These are phyloP conservation scores for Murraya koenigii DNA, from an alignment of 345 rosid species.

Conservation along the genomic window DNA sequence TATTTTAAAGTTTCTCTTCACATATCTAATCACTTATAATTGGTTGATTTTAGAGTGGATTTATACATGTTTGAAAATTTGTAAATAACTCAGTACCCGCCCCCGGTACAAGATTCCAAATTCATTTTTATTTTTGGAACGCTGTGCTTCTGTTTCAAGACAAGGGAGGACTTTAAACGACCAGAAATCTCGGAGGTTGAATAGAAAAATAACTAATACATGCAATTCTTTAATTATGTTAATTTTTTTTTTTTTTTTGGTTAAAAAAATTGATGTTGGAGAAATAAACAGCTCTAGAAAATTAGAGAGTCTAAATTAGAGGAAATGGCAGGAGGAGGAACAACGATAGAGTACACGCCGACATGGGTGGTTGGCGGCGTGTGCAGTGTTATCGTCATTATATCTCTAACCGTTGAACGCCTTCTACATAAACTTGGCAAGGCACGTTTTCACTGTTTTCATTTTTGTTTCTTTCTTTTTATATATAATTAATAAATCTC, in stretches of 20 bases:
- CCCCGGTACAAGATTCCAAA: too few species aligned
- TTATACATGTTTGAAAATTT: too few species aligned
- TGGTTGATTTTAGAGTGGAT: too few species aligned
- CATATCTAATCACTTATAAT: too few species aligned
- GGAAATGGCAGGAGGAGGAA: slow-evolving; percentile 57
- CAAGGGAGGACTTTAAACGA: background rate
- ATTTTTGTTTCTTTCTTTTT: too few species aligned
- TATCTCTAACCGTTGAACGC: slow-evolving; percentile 72
- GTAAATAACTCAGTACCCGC: too few species aligned
- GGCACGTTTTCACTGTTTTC: slow-evolving; percentile 24
- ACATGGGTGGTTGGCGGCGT: slow-evolving; percentile 82
- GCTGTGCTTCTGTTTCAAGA: background rate
- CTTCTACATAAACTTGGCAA: slow-evolving; percentile 67
- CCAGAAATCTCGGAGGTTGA: background rate
- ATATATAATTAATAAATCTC: too few species aligned
- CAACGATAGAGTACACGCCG: slow-evolving; percentile 66
- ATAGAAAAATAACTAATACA: background rate
- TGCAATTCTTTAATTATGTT: too few species aligned
- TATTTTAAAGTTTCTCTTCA: too few species aligned
- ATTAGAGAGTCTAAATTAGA: background rate
- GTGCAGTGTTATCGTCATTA: slow-evolving; percentile 62
- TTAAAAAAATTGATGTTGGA: too few species aligned
- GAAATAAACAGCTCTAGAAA: too few species aligned
- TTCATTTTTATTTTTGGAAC: background rate
- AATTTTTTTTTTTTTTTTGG: too few species aligned